These are phyloP conservation scores for Botrytis medusae DNA, from an alignment of 2,329 filamentous ascomycete genomes.

Conservation along the genomic window DNA sequence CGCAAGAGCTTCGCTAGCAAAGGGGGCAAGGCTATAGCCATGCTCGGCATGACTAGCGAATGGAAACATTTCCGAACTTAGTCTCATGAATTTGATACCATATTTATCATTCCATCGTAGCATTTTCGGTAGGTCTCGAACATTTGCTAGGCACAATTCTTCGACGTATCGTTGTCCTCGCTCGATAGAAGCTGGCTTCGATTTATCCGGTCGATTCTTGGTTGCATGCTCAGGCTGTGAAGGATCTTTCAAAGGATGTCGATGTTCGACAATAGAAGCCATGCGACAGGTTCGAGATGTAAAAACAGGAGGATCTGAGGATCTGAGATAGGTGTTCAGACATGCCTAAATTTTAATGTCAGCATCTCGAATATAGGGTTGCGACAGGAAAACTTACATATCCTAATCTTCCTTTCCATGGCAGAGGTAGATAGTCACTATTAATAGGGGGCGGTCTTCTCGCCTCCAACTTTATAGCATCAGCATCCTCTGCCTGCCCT, in stretches of 20 bases:
- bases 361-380: slow-evolving; percentile 3
- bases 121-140: slow-evolving; percentile 80
- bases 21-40: slow-evolving; percentile 80
- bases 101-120: slow-evolving; percentile 89
- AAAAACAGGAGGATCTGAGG: slow-evolving; percentile 80
- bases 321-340: slow-evolving; percentile 85
- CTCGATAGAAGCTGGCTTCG: slow-evolving; percentile 62
- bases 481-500: slow-evolving; percentile 34
- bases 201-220: slow-evolving; percentile 82
- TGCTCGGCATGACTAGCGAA: slow-evolving; percentile 88
- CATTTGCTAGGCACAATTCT: slow-evolving; percentile 76
- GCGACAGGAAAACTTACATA: slow-evolving; percentile 61
- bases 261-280: slow-evolving; percentile 83
- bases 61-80: slow-evolving; percentile 96
- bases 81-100: slow-evolving; percentile 85
- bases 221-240: slow-evolving; percentile 74
- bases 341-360: slow-evolving; percentile 61
- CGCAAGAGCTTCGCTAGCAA: slow-evolving; percentile 74
- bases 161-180: slow-evolving; percentile 74
- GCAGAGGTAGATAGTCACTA: slow-evolving; percentile 78
- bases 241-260: slow-evolving; percentile 76
- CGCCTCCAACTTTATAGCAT: slow-evolving; percentile 36
- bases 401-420: slow-evolving; percentile 85
- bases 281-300: slow-evolving; percentile 90
- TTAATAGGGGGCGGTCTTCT: slow-evolving; percentile 69